These are phyloP conservation scores for Petunia secreta DNA, from an alignment of 257 asterid genomes.

Conservation along the genomic window DNA sequence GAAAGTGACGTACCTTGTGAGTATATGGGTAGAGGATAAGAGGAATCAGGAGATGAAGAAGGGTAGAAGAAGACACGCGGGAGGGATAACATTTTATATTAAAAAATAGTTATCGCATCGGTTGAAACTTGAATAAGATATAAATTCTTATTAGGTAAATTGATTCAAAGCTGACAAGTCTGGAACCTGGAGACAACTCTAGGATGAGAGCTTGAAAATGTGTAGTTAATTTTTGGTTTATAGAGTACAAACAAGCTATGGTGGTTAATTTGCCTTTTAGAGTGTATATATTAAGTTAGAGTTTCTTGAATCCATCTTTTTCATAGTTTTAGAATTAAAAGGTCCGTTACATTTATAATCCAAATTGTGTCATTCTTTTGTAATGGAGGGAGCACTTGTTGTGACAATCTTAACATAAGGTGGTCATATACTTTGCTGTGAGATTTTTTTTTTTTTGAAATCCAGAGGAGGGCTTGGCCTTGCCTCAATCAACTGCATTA, in stretches of 20 bases:
- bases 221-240: not conserved
- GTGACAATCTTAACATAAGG: not conserved
- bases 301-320: not conserved
- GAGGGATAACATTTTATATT: not conserved
- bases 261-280: not conserved
- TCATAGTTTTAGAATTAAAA: too few relatives aligned
- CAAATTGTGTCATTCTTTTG: not conserved
- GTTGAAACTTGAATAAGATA: not conserved
- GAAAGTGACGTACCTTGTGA: not conserved
- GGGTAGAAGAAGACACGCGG: not conserved
- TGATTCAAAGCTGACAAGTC: not conserved
- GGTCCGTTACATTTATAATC: not conserved
- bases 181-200: not conserved
- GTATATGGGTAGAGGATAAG: conserved; percentile 3
- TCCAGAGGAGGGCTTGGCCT: too few relatives aligned
- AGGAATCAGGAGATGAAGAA: not conserved
- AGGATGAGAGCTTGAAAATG: not conserved
- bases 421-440: not conserved
- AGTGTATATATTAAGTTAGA: not conserved
- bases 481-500: too few relatives aligned
- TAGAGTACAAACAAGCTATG: not conserved
- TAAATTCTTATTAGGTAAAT: not conserved
- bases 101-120: not conserved
- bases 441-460: not conserved
- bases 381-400: not conserved